Evolutionary conservation across 2,329 filamentous ascomycete species (phyloP), one percentile per base, ranked within the genome.

Genomic region (Canariomyces notabilis): DNA sequence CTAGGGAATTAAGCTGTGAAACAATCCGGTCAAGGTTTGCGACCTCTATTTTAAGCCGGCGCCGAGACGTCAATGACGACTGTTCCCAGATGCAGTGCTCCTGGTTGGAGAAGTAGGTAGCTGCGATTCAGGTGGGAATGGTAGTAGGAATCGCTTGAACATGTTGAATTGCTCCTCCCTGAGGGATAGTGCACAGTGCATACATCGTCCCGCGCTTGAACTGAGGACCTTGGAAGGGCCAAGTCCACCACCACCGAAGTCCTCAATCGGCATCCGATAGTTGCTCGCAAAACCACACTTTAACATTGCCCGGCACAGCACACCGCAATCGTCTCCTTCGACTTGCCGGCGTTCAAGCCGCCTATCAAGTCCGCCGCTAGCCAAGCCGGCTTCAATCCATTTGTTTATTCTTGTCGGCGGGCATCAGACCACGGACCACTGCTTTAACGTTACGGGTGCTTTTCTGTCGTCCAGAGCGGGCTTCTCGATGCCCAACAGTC

Each of bases 401-500:
- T 44, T 31, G 33, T 38, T 12, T 42, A 33, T 12, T 42, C 21
- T n/a, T n/a, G n/a, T 42, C 19, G 19, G 34, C 32, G 42, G 40
- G 35, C 34, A 35, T n/a, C 20, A 32, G 39, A 33, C 35, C 31
- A 22, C 31, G 12, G 8, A 22, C 31, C 36, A 14, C 11, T 15
- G 15, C 23, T 11, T 35, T 35, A n/a, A n/a, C 38, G 12, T 15
- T n/a, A 38, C 31, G 19, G 36, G 32, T n/a, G n/a, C 15, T 31
- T 39, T n/a, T n/a, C 31, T n/a, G 8, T 37, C 31, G 9, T 21
- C 36, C 20, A 29, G 34, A 39, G 29, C 39, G 42, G 31, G 42
- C 31, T 26, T 26, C 34, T 50, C 44, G 37, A 48, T 50, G 49
- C 49, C 44, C 44, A 40, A 50, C 37, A 26, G 23, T 49, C 51